Evolutionary conservation across 2,329 filamentous ascomycete species (phyloP).

Genomic region (Ceratocystis lukuohia): DNA sequence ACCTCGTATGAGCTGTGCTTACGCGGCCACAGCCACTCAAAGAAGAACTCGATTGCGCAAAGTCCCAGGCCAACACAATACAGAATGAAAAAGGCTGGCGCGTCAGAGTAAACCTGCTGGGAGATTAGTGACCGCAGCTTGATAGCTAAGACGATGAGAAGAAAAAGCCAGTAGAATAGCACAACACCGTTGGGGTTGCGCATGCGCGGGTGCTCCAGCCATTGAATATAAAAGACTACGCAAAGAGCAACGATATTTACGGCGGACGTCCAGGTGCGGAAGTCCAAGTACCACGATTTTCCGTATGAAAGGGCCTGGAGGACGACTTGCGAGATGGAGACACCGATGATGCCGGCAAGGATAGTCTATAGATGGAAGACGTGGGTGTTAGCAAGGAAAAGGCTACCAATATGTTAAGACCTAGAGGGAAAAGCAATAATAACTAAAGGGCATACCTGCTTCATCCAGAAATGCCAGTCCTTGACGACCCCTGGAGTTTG

Average conservation of each 20-base stretch:
- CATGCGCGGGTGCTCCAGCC: slow-evolving; percentile 71
- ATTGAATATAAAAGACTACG: slow-evolving; percentile 68
- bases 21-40: slow-evolving; percentile 84
- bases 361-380: slow-evolving; percentile 33
- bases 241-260: slow-evolving; percentile 57
- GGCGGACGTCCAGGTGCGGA: slow-evolving; percentile 72
- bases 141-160: slow-evolving; percentile 62
- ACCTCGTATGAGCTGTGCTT: slow-evolving; percentile 41
- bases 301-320: slow-evolving; percentile 61
- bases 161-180: slow-evolving; percentile 83
- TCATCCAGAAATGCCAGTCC: slow-evolving; percentile 86
- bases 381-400: background rate
- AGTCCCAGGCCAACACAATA: slow-evolving; percentile 62
- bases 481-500: slow-evolving; percentile 54
- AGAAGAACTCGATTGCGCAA: slow-evolving; percentile 53
- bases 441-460: slow-evolving; percentile 51
- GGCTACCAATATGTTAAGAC: background rate
- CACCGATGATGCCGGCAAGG: slow-evolving; percentile 52
- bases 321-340: slow-evolving; percentile 57
- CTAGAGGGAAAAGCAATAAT: background rate
- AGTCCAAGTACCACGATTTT: slow-evolving; percentile 62
- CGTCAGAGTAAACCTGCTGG: slow-evolving; percentile 54
- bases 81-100: slow-evolving; percentile 61
- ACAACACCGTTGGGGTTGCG: slow-evolving; percentile 78
- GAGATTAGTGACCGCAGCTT: slow-evolving; percentile 79